These are phyloP conservation scores for Fistulina hepatica DNA, from an alignment of 1,284 basidiomycete genomes.

Conservation along the genomic window DNA sequence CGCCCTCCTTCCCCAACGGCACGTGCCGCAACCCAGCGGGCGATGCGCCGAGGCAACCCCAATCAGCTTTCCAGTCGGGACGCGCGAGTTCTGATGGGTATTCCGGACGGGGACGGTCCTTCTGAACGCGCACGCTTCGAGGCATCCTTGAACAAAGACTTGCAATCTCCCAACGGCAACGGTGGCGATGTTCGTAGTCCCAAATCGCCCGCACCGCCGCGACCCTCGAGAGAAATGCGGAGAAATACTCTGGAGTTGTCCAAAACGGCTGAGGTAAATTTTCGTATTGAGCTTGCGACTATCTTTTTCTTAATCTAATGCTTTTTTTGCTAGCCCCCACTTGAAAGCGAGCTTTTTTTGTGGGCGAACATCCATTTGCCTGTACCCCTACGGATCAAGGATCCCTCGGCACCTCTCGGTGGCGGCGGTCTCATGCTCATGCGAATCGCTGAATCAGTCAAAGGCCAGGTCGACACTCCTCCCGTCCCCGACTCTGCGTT, in stretches of 20 bases:
- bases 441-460: slow-evolving; percentile 67
- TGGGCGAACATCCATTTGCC: slow-evolving; percentile 86
- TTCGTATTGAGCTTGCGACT: slow-evolving; percentile 10
- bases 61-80: slow-evolving; percentile 84
- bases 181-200: slow-evolving; percentile 13
- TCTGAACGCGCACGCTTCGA: slow-evolving; percentile 38
- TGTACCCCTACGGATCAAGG: slow-evolving; percentile 48
- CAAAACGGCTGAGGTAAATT: slow-evolving; percentile 28
- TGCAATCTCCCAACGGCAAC: slow-evolving; percentile 16
- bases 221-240: slow-evolving; percentile 53
- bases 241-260: slow-evolving; percentile 28
- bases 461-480: slow-evolving; percentile 53
- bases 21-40: slow-evolving; percentile 83
- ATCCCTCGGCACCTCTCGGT: slow-evolving; percentile 36
- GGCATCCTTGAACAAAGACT: slow-evolving; percentile 42
- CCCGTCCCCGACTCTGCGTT: slow-evolving; percentile 73
- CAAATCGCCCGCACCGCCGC: slow-evolving; percentile 34
- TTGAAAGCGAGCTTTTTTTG: slow-evolving; percentile 51
- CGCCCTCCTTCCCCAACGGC: slow-evolving; percentile 87
- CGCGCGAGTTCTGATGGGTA: slow-evolving; percentile 71
- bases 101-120: slow-evolving; percentile 30
- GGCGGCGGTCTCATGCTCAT: slow-evolving; percentile 65
- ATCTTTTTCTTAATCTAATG: slow-evolving; percentile 9
- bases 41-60: slow-evolving; percentile 78
- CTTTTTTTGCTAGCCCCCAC: slow-evolving; percentile 18